Conservation (phyloP, 768 basidiomycete species). For the Peribolospora baueri region DNA sequence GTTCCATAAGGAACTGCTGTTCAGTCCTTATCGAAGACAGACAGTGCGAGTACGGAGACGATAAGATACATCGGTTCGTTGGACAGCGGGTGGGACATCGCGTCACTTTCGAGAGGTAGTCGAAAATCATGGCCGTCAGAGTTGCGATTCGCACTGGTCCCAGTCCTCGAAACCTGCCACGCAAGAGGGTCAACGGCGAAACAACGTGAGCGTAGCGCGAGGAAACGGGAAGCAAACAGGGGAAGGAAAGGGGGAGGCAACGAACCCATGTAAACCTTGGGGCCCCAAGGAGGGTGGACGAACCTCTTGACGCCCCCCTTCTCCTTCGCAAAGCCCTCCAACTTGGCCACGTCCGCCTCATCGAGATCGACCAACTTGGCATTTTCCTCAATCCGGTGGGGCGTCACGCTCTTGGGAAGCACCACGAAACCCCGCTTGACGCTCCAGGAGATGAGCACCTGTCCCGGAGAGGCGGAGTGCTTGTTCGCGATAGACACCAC, state of each 20-base stretch:
- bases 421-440: constrained; percentile 45
- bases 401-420: constrained; percentile 53
- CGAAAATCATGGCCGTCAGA: too few species aligned
- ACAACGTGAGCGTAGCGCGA: constrained; percentile 20
- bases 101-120: too few species aligned
- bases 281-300: constrained; percentile 37
- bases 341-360: constrained; percentile 34
- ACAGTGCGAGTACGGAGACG: too few species aligned
- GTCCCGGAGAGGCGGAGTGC: constrained; percentile 35
- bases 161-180: too few species aligned
- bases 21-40: too few species aligned
- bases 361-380: constrained; percentile 35
- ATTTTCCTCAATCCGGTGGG: constrained; percentile 40
- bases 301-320: constrained; percentile 41
- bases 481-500: constrained; percentile 40
- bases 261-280: background rate
- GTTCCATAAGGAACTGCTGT: too few species aligned
- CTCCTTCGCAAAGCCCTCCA: constrained; percentile 36
- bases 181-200: background rate
- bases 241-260: too few species aligned
- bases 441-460: constrained; percentile 37
- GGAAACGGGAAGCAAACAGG: constrained; percentile 29
- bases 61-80: too few species aligned
- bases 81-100: too few species aligned
- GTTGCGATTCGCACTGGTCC: too few species aligned